phyloP scores from a whole-genome alignment of 805 yeast genomes.

The Ogataea pilisensis region DNA sequence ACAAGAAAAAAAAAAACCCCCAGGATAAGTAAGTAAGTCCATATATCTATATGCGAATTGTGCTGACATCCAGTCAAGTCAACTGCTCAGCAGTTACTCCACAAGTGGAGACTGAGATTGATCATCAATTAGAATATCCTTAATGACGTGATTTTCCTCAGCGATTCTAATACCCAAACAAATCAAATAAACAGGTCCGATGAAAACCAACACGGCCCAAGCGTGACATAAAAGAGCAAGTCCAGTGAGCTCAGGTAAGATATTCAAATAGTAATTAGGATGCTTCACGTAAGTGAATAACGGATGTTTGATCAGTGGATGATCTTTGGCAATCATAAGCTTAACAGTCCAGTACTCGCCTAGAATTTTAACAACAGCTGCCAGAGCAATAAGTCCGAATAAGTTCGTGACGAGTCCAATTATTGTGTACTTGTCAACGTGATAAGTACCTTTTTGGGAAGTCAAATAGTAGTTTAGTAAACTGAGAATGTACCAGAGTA shows the following conservation, averaged over 20 bases:
- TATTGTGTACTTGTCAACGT: slow-evolving; percentile 2
- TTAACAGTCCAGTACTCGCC: slow-evolving; percentile 15
- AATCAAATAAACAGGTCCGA: slow-evolving; percentile 10
- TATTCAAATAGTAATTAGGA: slow-evolving; percentile 13
- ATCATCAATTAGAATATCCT: slow-evolving; percentile 2
- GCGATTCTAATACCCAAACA: slow-evolving; percentile 7
- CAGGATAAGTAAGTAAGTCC: too few relatives aligned
- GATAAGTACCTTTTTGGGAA: slow-evolving; percentile 1
- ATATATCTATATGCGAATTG: neutral
- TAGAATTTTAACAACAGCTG: slow-evolving; percentile 6
- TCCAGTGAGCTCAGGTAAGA: slow-evolving; percentile 12
- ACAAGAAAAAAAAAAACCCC: too few relatives aligned
- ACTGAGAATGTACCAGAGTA: slow-evolving; percentile 6
- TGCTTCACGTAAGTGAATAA: slow-evolving; percentile 10
- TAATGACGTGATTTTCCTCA: slow-evolving; percentile 12
- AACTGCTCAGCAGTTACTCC: too few relatives aligned
- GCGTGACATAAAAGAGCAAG: slow-evolving; percentile 10
- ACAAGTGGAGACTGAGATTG: too few relatives aligned
- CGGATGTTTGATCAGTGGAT: slow-evolving; percentile 14
- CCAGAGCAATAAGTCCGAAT: slow-evolving; percentile 10
- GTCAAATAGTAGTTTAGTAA: neutral
- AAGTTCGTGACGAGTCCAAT: slow-evolving; percentile 5
- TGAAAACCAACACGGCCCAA: slow-evolving; percentile 4
- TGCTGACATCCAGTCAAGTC: neutral
- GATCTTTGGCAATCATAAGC: slow-evolving; percentile 14